Evolutionary conservation across 1,284 basidiomycete species (phyloP), one percentile per base, ranked within the genome.

Genomic region (Naganishia cerealis): DNA sequence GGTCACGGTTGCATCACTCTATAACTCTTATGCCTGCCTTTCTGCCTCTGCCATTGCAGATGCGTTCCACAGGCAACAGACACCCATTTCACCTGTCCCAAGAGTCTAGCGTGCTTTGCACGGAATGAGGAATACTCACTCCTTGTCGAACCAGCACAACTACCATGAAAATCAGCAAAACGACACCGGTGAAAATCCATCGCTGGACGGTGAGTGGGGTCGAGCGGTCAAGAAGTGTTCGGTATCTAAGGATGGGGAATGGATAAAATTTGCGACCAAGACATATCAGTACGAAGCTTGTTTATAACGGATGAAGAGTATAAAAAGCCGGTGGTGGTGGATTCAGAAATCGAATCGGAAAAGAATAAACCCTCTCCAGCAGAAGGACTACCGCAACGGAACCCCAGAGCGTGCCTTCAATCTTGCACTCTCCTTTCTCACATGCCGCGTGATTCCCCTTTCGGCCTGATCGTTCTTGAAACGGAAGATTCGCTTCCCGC

Each of bases 81-180:
- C n/a, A n/a, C n/a, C n/a, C n/a, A n/a, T n/a, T n/a, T n/a, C n/a
- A n/a, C n/a, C n/a, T n/a, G n/a, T n/a, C n/a, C n/a, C n/a, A n/a
- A 56, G 29, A 36, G 57, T 57, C 18, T 62, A n/a, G 33, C 48
- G 12, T 62, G 50, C 24, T 48, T 66, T 67, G 53, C 48, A 33
- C 6, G 29, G 29, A 33, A 33, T 33, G 6, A 33, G 6, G 29
- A 33, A 33, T 24, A 87, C 91, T 84, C 77, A 93, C 92, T 72
- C 91, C 95, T 83, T 98, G 92, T 9, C 90, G 84, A 53, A 96
- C 78, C 13, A 98, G 83, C 73, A 99, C 95, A 71, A 94, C 85
- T 65, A 97, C 82, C 77, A 91, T 83, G 79, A 99, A 99, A 42
- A 98, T 57, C 48, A 84, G 75, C 65, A 96, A 81, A 33, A 97